Base-by-base conservation (phyloP, 257 asterid species). In the Primulina eburnea region DNA sequence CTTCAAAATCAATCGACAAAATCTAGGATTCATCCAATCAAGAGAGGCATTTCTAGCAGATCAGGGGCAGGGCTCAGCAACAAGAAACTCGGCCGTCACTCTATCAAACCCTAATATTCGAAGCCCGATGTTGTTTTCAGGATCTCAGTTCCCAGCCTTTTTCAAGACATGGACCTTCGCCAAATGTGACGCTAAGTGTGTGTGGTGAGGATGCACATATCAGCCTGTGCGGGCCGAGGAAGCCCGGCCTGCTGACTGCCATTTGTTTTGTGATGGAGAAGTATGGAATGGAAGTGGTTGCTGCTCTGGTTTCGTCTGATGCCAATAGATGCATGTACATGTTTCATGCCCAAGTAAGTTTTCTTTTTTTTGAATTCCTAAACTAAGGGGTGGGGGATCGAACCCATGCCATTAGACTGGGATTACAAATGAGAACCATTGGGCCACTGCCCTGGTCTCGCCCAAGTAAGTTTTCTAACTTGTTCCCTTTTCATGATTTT, bases 81-180 rank as follows among this genome's bases (percentile, higher is more conserved):
- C 86, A 2, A 76, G 53, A 56, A 65, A 33, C 59, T 29, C 65
- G 10, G 29, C 70, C 8, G 43, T 52, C 62, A 61, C 72, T 10
- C 32, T 80, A 8, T 10, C 71, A 17, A 33, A 57, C 34, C 21
- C 68, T 7, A 61, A 60, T 40, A 2, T 60, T 62, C 73, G 26
- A 24, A 24, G 26, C 76, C 69, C 17, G n/a, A 40, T 40, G 5
- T 16, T 21, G 6, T 34, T 67, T 35, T 16, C 76, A 43, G 56
- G 79, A 6, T 71, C 78, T n/a, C 70, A 62, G 14, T 18, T 56
- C 20, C 81, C 82, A 4, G 21, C 82, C 65, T 9, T 77, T 4
- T 83, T 79, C 78, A 82, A 78, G 68, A 80, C 87, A 12, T 88
- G 92, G 92, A 76, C 83, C 2, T 86, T 86, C 88, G n/a, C 82